Percentiles rank a stretch among this genome's conserved stretches.
Evolutionary conservation across 805 yeast species (phyloP).

Genomic region (Priceomyces melissophilus): DNA sequence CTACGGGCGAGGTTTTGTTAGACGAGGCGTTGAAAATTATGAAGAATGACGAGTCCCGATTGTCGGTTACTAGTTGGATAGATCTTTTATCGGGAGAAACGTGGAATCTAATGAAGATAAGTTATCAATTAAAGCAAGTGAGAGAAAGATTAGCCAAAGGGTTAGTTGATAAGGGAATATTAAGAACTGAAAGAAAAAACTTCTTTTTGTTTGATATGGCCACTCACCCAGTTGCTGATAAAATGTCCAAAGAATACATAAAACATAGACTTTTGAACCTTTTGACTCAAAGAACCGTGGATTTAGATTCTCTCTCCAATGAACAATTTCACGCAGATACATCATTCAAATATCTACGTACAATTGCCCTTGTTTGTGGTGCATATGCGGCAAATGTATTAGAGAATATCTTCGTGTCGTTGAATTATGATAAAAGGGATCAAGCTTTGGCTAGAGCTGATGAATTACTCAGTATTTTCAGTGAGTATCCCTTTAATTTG

Average conservation of each 20-base stretch:
- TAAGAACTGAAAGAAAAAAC: slow-evolving; percentile 93
- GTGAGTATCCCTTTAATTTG: slow-evolving; percentile 78
- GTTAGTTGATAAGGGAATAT: slow-evolving; percentile 91
- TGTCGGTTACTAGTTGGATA: slow-evolving; percentile 86
- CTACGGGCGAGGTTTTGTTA: slow-evolving; percentile 91
- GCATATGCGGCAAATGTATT: slow-evolving; percentile 95
- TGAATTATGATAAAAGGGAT: slow-evolving; percentile 81
- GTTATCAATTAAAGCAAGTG: slow-evolving; percentile 94
- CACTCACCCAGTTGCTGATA: slow-evolving; percentile 93
- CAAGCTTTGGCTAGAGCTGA: slow-evolving; percentile 93
- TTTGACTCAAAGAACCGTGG: slow-evolving; percentile 69
- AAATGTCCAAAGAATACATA: slow-evolving; percentile 76
- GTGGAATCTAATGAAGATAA: slow-evolving; percentile 93
- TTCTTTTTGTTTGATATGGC: slow-evolving; percentile 97
- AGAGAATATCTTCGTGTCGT: slow-evolving; percentile 75
- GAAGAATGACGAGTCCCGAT: slow-evolving; percentile 74
- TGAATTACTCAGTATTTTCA: slow-evolving; percentile 74
- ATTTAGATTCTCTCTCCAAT: slow-evolving; percentile 36
- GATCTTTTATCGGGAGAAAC: slow-evolving; percentile 93
- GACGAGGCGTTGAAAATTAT: slow-evolving; percentile 92
- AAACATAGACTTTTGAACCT: slow-evolving; percentile 67
- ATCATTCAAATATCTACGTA: slow-evolving; percentile 68
- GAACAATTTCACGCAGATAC: slow-evolving; percentile 66
- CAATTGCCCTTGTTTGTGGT: slow-evolving; percentile 80
- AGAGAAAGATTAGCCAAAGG: slow-evolving; percentile 96